Evolutionary conservation across 257 asterid genomes (phyloP), one percentile per base, ranked within the genome.

Genomic region (Solanum lignicaule): DNA sequence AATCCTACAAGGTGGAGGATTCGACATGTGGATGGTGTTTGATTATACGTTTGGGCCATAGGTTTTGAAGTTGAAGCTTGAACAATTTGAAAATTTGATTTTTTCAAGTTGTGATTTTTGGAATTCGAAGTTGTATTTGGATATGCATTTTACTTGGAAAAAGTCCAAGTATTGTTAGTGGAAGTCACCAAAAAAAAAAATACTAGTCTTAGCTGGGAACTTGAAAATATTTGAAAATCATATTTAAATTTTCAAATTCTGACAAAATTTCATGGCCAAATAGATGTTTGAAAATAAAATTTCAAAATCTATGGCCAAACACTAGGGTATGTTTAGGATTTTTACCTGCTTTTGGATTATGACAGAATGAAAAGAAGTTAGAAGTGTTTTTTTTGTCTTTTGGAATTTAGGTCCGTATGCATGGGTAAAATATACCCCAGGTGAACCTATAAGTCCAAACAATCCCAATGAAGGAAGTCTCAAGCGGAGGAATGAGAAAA

Each of bases 391-490:
- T 9, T 25, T 11, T 86, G 73, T 23, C 33, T 52, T 58, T 33
- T 72, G 85, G 58, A 73, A 87, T 31, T 43, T 89, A 95, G 99
- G 99, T 76, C 98, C 98, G 8, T 94, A 91, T 23, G 96, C 95
- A 88, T 95, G 94, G 86, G 74, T 79, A 1, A 93, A 92, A 89
- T 91, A 88, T 88, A 90, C 83, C 71, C 97, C 98, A n/a, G 94
- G 95, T 73, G 93, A 96, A 43, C 94, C 98, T 73, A 92, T 94
- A 86, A 88, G 66, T 86, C 91, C 93, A 33, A 96, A 93, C 71
- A 94, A 94, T 89, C 99, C 99, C 25, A 96, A 96, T 88, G 90
- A 94, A 88, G 98, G 98, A 87, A 95, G 99, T 89, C 91, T 93
- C 68, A 96, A 95, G 94, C 87, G 94, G 68, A 94, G 98, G 91